Conservation (phyloP, 202 grass and related monocot genomes). For the Tripidium arundinaceum region DNA sequence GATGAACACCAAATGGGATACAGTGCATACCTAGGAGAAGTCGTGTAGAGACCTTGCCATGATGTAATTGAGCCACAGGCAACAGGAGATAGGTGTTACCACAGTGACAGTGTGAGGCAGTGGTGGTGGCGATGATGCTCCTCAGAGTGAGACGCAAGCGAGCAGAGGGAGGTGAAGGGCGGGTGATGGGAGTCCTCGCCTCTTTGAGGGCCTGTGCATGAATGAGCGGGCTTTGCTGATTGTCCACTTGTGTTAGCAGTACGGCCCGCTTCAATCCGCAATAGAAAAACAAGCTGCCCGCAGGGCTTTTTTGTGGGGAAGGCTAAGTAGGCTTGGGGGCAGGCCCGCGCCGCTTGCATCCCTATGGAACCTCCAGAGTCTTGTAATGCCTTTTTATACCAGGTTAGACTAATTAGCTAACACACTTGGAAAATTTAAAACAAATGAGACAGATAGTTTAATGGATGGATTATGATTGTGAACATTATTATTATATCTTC, state of each 20-base stretch:
- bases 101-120: neutral
- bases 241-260: neutral
- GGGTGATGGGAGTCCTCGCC: neutral
- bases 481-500: neutral
- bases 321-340: neutral
- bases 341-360: neutral
- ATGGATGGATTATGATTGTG: neutral
- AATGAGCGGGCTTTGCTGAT: neutral
- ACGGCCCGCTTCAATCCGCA: neutral
- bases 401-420: neutral
- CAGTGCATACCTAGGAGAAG: neutral
- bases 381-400: neutral
- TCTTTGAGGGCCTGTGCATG: neutral
- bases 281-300: neutral
- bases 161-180: neutral
- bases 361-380: neutral
- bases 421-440: neutral
- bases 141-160: neutral
- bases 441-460: neutral
- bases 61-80: neutral
- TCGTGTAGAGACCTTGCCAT: neutral
- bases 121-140: neutral
- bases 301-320: neutral
- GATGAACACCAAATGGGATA: neutral
- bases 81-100: neutral